These are phyloP conservation scores for Medicago ruthenica DNA, from an alignment of 306 rosid genomes.

Conservation along the genomic window DNA sequence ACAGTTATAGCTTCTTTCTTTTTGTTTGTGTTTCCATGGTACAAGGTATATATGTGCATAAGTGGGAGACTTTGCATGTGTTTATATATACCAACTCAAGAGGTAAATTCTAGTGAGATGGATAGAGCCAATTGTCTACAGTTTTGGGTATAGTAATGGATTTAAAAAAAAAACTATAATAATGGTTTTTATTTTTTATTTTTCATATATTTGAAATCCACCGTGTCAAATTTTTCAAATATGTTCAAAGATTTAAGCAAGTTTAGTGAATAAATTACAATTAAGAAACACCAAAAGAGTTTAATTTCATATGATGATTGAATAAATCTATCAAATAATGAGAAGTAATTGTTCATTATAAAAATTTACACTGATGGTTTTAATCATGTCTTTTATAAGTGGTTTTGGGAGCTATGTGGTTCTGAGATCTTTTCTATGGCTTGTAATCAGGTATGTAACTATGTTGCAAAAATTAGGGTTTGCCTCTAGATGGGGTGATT, in stretches of 20 bases:
- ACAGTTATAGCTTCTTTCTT: neutral
- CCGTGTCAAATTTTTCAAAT: neutral
- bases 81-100: neutral
- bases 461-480: neutral
- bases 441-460: neutral
- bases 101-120: neutral
- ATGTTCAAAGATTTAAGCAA: neutral
- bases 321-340: neutral
- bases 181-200: neutral
- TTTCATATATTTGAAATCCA: neutral
- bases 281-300: neutral
- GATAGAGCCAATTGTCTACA: neutral
- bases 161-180: neutral
- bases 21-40: slow-evolving; percentile 4
- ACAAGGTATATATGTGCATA: neutral
- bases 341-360: neutral
- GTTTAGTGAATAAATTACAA: neutral
- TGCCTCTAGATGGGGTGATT: neutral
- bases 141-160: neutral
- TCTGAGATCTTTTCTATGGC: neutral
- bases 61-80: neutral
- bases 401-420: neutral
- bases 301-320: neutral
- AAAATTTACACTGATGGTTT: neutral
- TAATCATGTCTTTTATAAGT: neutral